Evolutionary conservation across 164 flowering plant species (phyloP).

Genomic region (Annona squamosa): DNA sequence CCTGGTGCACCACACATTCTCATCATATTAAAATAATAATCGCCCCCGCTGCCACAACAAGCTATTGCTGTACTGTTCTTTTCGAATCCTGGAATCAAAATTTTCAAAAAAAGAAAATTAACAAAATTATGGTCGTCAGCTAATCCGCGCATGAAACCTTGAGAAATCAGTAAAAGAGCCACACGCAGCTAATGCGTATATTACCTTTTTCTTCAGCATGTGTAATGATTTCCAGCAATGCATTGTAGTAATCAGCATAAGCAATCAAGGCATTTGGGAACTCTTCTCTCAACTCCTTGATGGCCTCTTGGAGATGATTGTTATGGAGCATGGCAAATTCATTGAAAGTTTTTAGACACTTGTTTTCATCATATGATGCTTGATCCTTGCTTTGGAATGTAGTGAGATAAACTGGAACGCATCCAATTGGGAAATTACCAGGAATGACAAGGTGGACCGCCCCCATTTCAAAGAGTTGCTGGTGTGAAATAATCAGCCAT

Average conservation of each 20-base stretch:
- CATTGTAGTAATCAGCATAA: constrained; percentile 6
- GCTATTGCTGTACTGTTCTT: not conserved
- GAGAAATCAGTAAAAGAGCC: not conserved
- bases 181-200: no score
- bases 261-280: not conserved
- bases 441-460: not conserved
- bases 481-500: not conserved
- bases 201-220: not conserved
- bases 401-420: constrained; percentile 7
- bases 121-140: not conserved
- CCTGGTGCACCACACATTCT: constrained; percentile 7
- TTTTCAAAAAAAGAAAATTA: not conserved
- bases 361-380: constrained; percentile 2
- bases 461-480: not conserved
- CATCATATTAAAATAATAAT: not conserved
- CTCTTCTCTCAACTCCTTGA: constrained; percentile 1
- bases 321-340: constrained; percentile 2
- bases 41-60: constrained; percentile 15
- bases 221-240: not conserved
- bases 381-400: not conserved
- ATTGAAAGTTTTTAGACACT: constrained; percentile 7
- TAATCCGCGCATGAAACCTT: not conserved
- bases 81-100: constrained; percentile 7
- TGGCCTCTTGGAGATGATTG: not conserved
- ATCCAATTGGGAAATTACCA: constrained; percentile 10